Evolutionary conservation across 2,329 filamentous ascomycete genomes (phyloP), one percentile per base, ranked within the genome.

Genomic region (Stagonosporopsis vannaccii): DNA sequence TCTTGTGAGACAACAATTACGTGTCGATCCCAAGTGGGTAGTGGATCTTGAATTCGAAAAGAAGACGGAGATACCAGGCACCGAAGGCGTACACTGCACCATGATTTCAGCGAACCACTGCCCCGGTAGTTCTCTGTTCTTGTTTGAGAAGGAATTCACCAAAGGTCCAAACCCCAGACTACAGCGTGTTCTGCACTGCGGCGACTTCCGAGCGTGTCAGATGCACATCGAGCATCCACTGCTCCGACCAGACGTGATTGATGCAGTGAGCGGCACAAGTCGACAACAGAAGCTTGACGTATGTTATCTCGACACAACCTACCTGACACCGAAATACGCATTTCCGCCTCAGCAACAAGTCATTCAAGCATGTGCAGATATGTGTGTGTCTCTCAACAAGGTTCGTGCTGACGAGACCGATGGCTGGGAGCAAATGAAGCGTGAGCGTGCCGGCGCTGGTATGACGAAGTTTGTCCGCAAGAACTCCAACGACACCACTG

Each of bases 101-200:
- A 97, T 98, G 92, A 92, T 99, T 28, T 87, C 91, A 2, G 95
- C 95, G 12, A 99, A 99, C 66, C 95, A 99, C 71, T 99, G 95
- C 66, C 95, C 95, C 0, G 95, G 95, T 0, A 97, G 92, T 68
- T 96, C 94, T 0, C 78, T 99, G 1, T 99, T 96, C 67, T 81
- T 99, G 0, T 98, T 97, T 64, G 90, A 97, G 72, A 97, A 97
- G 73, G 77, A 79, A 0, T 77, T 89, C 12, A 85, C 85, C 2
- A 87, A 84, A 63, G 85, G 87, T 0, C 77, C 81, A 13, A 86
- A 80, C 39, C 77, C 82, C 2, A 87, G 84, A 46, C 75, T 85
- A 2, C 92, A 96, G 64, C 86, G 95, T 3, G 89, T 99, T 36
- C 80, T 99, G 7, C 95, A 99, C 71, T 99, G 95, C 70, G 95